Conservation (phyloP, 1,284 basidiomycete genomes). For the Athelia psychrophila region DNA sequence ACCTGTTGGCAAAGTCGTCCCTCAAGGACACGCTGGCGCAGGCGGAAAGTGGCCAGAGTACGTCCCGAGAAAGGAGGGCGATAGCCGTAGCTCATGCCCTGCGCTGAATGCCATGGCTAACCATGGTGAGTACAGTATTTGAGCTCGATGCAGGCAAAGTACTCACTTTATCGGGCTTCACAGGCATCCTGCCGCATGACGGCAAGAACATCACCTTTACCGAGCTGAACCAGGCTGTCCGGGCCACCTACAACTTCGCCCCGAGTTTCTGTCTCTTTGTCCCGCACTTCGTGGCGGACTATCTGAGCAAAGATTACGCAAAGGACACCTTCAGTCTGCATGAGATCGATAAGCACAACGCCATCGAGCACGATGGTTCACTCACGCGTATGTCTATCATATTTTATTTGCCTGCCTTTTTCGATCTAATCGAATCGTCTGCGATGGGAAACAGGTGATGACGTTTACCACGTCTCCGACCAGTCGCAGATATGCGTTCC, state of each 20-base stretch:
- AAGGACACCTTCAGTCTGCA: constrained; percentile 59
- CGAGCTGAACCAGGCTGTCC: constrained; percentile 46
- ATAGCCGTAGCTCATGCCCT: constrained; percentile 69
- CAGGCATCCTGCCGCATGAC: constrained; percentile 66
- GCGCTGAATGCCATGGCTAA: constrained; percentile 74
- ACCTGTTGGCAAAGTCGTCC: constrained; percentile 51
- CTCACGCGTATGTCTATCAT: constrained; percentile 51
- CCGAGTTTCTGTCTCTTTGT: constrained; percentile 64
- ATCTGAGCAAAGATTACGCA: constrained; percentile 53
- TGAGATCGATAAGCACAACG: constrained; percentile 69
- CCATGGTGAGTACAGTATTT: constrained; percentile 47
- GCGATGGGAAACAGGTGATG: constrained; percentile 61
- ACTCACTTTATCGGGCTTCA: background rate
- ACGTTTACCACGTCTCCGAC: constrained; percentile 43
- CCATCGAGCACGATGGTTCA: constrained; percentile 78
- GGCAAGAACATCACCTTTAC: constrained; percentile 67
- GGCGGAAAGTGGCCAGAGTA: constrained; percentile 72
- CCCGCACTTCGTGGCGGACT: constrained; percentile 37
- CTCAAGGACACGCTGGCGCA: constrained; percentile 52
- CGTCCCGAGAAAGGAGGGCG: constrained; percentile 49
- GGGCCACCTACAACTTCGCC: constrained; percentile 65
- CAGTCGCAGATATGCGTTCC: constrained; percentile 49
- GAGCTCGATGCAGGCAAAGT: background rate
- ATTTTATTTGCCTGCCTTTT: background rate
- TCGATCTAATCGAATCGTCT: no score